A percentile compares a stretch with the other conserved stretches of the same genome.
Conservation (phyloP, 345 rosid species). For the Durio zibethinus region DNA sequence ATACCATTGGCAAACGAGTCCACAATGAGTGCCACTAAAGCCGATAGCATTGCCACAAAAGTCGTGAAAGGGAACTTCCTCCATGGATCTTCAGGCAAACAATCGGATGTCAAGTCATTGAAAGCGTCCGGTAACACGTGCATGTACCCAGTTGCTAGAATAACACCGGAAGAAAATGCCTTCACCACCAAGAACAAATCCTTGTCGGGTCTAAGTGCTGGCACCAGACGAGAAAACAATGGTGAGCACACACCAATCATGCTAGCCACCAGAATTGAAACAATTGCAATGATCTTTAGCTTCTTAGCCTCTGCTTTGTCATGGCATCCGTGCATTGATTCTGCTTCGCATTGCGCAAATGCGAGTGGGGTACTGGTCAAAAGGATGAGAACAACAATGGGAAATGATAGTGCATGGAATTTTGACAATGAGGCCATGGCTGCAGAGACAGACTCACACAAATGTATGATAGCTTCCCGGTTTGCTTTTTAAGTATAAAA, state of each 20-base stretch:
- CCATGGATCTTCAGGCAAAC: slow-evolving; percentile 67
- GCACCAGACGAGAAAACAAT: slow-evolving; percentile 43
- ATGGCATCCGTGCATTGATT: background rate
- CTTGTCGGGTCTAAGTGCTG: slow-evolving; percentile 52
- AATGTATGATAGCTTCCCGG: background rate
- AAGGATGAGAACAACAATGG: background rate
- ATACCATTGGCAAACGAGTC: slow-evolving; percentile 64
- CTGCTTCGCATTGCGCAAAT: background rate
- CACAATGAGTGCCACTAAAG: slow-evolving; percentile 49
- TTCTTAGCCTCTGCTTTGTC: background rate
- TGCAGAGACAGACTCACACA: background rate
- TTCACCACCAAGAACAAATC: slow-evolving; percentile 51
- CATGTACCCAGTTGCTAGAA: slow-evolving; percentile 82
- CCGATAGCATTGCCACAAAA: slow-evolving; percentile 80
- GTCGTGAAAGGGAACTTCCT: slow-evolving; percentile 75
- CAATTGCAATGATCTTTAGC: slow-evolving; percentile 5
- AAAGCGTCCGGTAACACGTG: slow-evolving; percentile 86
- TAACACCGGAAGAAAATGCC: slow-evolving; percentile 77
- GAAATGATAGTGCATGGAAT: background rate
- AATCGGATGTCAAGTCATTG: slow-evolving; percentile 51
- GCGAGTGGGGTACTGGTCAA: background rate
- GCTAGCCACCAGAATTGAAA: slow-evolving; percentile 39
- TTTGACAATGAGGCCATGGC: background rate
- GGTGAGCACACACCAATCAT: slow-evolving; percentile 62
- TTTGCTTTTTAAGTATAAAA: background rate